Base-by-base conservation (phyloP, 2,329 filamentous ascomycete species). In the Lizonia empirigonia region DNA sequence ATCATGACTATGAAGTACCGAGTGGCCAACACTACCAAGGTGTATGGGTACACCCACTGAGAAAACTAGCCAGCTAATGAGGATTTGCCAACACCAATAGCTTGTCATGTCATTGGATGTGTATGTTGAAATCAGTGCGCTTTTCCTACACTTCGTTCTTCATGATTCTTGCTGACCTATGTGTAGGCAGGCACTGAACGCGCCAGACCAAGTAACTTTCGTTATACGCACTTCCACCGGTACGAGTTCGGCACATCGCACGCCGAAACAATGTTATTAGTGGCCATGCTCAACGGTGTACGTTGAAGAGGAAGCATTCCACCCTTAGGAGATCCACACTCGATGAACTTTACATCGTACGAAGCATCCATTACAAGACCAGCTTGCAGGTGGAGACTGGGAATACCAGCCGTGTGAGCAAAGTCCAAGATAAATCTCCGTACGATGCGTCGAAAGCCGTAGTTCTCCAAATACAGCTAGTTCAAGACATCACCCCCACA, bases 261-360 rank as follows among this genome's bases (percentile, higher is more conserved):
- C 16, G 19, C 47, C 23, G 34, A 39, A 16, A 9, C 23, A 20
- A 16, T n/a, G n/a, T n/a, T n/a, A n/a, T n/a, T n/a, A n/a, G n/a
- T n/a, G n/a, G n/a, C 4, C 8, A 20, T 13, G n/a, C 18, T 18
- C 19, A 27, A 19, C 26, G 26, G 23, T 10, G 4, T 23, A 22
- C 24, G 13, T 27, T 8, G 23, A 18, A n/a, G 38, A 53, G 50
- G 50, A 53, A 39, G n/a, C 4, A n/a, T 53, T 53, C 50, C 44
- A 44, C 38, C 7, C 4, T 23, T 12, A 15, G 13, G 2, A 36
- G 24, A 10, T 44, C 4, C 10, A 37, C 13, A 9, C 24, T 9
- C 37, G 12, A n/a, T 9, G 7, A 16, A 19, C 24, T 13, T n/a
- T 35, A 39, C 42, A 29, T 12, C 19, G 12, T 27, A 32, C 49